Base-by-base conservation (phyloP, 1,139 yeast genomes). In the Schizosaccharomyces versatilis region DNA sequence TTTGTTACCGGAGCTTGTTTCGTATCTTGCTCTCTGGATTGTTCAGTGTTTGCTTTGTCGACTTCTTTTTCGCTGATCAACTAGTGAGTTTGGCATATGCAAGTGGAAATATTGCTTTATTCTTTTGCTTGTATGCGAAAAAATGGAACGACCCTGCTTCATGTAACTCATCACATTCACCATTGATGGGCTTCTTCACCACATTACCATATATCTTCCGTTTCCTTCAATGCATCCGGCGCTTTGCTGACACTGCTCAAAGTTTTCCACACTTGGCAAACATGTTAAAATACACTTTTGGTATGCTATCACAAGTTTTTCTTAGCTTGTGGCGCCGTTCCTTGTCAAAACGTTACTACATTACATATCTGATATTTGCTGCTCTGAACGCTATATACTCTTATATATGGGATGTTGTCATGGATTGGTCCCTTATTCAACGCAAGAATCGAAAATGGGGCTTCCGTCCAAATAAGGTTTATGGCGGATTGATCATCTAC, bases 211-310 rank as follows among this genome's bases (percentile, higher is more conserved):
- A 86, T 59, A 76, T 85, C 51, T 85, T 94, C 85, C 82, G 99
- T 69, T 77, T 83, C 55, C 66, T 88, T 55, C 99, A 90, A 66
- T 90, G 98, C 67, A 66, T 81, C 38, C 72, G 99, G 62, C 94
- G 99, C 75, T 90, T 75, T 66, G 77, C 80, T 54, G 99, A 90
- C 64, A 82, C 96, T 0, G 90, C 94, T 1, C 95, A 88, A 63
- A 81, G 88, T 83, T 93, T 90, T 65, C 99, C 99, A 0, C 99
- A 90, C 73, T 69, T 90, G 58, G 90, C 95, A n/a, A 90, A 90
- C 64, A 84, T 85, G 73, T 63, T 72, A 51, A 90, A 90, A 66
- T 90, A 88, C 65, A 64, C 75, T 0, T 68, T 81, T 41, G 75
- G 86, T 1, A 74, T 84, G 2, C 61, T 76, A 36, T 85, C 84